These are phyloP conservation scores for Alloascoidea hylecoeti DNA, from an alignment of 805 yeast genomes.

Conservation along the genomic window DNA sequence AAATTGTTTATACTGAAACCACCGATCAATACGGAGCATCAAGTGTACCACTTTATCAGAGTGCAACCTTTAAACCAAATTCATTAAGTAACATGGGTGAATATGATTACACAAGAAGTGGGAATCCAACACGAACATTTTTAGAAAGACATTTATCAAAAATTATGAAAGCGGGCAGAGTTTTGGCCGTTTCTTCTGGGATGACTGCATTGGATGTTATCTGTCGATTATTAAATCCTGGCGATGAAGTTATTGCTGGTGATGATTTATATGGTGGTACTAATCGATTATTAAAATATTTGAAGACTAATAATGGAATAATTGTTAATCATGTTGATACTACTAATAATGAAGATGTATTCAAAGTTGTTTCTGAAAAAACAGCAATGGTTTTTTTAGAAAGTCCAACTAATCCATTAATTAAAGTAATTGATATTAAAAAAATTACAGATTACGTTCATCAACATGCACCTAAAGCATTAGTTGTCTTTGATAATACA, in stretches of 20 bases:
- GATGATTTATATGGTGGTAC: conserved; percentile 94
- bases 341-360: conserved; percentile 50
- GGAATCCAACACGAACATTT: conserved; percentile 83
- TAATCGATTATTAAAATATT: conserved; percentile 66
- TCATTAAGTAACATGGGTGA: conserved; percentile 56
- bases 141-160: conserved; percentile 67
- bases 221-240: conserved; percentile 56
- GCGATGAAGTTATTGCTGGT: conserved; percentile 90
- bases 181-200: conserved; percentile 79
- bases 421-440: conserved; percentile 73
- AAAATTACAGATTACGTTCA: conserved; percentile 57
- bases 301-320: conserved; percentile 48
- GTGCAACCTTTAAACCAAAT: conserved; percentile 87
- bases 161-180: conserved; percentile 64
- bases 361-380: conserved; percentile 33
- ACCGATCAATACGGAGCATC: conserved; percentile 67
- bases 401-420: conserved; percentile 88
- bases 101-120: conserved; percentile 81
- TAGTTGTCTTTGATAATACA: conserved; percentile 85
- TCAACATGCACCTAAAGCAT: conserved; percentile 44
- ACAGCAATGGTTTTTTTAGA: conserved; percentile 79
- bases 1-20: conserved; percentile 46
- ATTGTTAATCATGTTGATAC: conserved; percentile 72
- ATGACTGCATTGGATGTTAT: conserved; percentile 90
- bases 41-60: conserved; percentile 79